Evolutionary conservation across 2,329 filamentous ascomycete genomes (phyloP).

Genomic region (Cryphonectria carpinicola): DNA sequence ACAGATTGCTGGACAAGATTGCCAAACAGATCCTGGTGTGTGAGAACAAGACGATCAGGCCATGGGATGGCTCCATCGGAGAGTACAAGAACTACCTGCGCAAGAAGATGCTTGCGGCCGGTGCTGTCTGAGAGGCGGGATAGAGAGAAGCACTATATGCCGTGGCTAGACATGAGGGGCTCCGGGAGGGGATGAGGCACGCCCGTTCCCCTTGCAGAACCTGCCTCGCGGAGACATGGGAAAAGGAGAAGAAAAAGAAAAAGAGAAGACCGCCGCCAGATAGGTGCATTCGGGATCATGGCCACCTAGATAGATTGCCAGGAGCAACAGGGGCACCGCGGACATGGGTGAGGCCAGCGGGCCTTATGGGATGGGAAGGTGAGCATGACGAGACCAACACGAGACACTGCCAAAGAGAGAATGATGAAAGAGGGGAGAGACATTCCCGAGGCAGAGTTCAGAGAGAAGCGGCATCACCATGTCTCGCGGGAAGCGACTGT

Average conservation of each 20-base stretch:
- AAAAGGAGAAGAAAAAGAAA: not conserved
- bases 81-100: slow-evolving; percentile 98
- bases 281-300: slow-evolving; percentile 18
- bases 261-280: slow-evolving; percentile 30
- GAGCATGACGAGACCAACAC: not conserved
- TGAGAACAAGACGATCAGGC: slow-evolving; percentile 91
- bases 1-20: slow-evolving; percentile 95
- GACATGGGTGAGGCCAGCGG: not conserved
- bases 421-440: not conserved
- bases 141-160: slow-evolving; percentile 14
- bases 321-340: not conserved
- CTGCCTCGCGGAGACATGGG: not conserved
- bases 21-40: slow-evolving; percentile 99
- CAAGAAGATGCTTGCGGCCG: slow-evolving; percentile 95
- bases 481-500: not conserved
- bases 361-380: not conserved
- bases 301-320: slow-evolving; percentile 30
- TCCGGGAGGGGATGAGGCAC: not conserved
- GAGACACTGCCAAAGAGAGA: not conserved
- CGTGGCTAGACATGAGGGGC: slow-evolving; percentile 29
- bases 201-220: not conserved
- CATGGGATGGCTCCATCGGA: slow-evolving; percentile 87
- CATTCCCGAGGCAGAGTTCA: not conserved
- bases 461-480: slow-evolving; percentile 2
- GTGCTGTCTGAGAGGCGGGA: slow-evolving; percentile 74